A percentile compares a stretch with the other conserved stretches of the same genome.
Evolutionary conservation across 352 stramenopile genomes (phyloP).

Genomic region (Globisporangium megalacanthum): DNA sequence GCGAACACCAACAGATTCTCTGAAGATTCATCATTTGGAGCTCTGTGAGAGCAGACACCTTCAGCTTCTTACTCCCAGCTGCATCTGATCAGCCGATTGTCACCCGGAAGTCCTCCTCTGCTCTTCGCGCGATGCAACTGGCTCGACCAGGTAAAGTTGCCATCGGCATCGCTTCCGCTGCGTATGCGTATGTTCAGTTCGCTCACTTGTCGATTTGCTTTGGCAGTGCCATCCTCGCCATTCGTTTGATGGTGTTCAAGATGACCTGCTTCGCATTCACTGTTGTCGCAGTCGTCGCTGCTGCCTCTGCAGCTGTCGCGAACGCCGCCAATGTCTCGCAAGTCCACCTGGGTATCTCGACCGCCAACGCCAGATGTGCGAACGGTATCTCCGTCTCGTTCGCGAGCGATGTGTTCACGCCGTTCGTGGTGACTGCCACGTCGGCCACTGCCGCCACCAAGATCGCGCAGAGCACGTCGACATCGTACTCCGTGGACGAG

Average conservation of each 20-base stretch:
- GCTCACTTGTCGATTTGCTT: slow-evolving; percentile 1
- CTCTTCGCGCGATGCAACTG: too few species aligned
- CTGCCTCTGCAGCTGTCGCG: slow-evolving; percentile 13
- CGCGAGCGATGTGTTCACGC: slow-evolving; percentile 20
- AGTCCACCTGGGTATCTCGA: slow-evolving; percentile 39
- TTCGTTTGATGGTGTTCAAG: background rate
- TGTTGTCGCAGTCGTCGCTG: background rate
- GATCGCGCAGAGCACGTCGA: slow-evolving; percentile 21
- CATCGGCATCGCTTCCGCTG: too few species aligned
- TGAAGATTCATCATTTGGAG: too few species aligned
- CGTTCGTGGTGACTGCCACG: slow-evolving; percentile 26
- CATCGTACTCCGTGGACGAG: slow-evolving; percentile 30
- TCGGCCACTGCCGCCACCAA: slow-evolving; percentile 12
- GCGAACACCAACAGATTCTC: too few species aligned
- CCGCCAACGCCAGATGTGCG: slow-evolving; percentile 20
- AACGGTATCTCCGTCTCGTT: slow-evolving; percentile 40
- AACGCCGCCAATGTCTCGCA: slow-evolving; percentile 35
- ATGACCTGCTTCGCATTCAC: background rate
- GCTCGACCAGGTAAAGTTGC: too few species aligned
- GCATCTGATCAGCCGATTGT: too few species aligned
- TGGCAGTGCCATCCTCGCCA: background rate
- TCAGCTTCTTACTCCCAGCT: too few species aligned
- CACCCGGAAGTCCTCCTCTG: too few species aligned
- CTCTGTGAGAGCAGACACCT: too few species aligned
- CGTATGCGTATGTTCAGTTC: too few species aligned